These are phyloP conservation scores for Annulohypoxylon truncatum DNA, from an alignment of 2,329 filamentous ascomycete genomes.

Conservation along the genomic window DNA sequence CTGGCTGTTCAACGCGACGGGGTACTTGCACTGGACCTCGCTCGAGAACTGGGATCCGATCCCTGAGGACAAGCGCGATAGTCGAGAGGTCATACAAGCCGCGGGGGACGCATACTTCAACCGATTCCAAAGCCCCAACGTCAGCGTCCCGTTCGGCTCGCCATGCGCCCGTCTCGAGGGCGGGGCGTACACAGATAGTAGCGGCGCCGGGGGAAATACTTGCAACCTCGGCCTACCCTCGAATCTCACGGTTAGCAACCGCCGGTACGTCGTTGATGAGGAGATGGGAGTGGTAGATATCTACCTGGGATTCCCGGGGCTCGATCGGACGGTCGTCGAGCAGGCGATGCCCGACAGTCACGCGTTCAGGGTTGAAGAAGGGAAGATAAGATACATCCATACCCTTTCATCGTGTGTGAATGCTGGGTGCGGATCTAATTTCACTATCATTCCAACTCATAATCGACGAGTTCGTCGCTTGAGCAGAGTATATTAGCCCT, in stretches of 20 bases:
- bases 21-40: constrained; percentile 40
- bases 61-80: constrained; percentile 41
- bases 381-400: constrained; percentile 47
- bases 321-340: constrained; percentile 25
- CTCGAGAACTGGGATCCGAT: constrained; percentile 47
- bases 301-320: constrained; percentile 44
- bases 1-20: constrained; percentile 47
- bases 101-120: constrained; percentile 47
- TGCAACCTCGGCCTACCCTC: constrained; percentile 44
- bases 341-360: constrained; percentile 40
- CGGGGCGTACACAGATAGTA: constrained; percentile 39
- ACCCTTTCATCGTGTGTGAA: constrained; percentile 42
- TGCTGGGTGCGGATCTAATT: constrained; percentile 31
- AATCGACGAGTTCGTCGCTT: neutral
- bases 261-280: constrained; percentile 47
- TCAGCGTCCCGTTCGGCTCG: constrained; percentile 41
- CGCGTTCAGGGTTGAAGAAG: constrained; percentile 44
- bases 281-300: constrained; percentile 45
- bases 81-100: constrained; percentile 42
- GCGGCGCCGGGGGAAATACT: constrained; percentile 37
- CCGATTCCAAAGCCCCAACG: constrained; percentile 40
- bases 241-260: constrained; percentile 41
- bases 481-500: neutral
- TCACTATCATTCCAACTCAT: constrained; percentile 5
- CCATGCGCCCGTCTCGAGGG: constrained; percentile 47